Conservation (phyloP, 345 rosid genomes). For the Bruguiera gymnorhiza region DNA sequence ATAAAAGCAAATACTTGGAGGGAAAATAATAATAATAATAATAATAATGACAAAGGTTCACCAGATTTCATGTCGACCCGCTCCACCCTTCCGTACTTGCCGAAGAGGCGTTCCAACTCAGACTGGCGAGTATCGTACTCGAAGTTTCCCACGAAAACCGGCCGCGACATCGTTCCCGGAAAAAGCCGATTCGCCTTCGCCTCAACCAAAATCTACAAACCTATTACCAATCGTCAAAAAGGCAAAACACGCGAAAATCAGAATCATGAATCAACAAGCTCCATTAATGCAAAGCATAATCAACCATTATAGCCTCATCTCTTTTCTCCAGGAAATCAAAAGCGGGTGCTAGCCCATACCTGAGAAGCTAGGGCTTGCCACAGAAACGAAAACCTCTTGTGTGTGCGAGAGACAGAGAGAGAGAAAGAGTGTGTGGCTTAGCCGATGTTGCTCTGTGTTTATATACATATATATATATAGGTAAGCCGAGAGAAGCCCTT, state of each 20-base stretch:
- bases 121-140: constrained; percentile 81
- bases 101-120: constrained; percentile 67
- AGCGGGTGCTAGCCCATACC: background rate
- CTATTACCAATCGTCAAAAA: background rate
- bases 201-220: constrained; percentile 6
- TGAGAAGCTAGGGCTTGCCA: background rate
- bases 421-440: background rate
- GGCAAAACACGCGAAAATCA: background rate
- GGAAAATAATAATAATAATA: background rate
- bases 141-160: constrained; percentile 73
- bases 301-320: background rate
- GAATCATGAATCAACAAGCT: too few species aligned
- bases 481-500: background rate
- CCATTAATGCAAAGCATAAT: background rate
- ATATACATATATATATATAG: too few species aligned
- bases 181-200: background rate
- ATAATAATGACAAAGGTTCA: constrained; percentile 13
- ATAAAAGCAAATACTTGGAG: background rate
- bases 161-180: constrained; percentile 39
- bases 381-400: background rate
- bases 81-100: constrained; percentile 76
- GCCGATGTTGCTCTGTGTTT: too few species aligned
- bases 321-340: too few species aligned
- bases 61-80: constrained; percentile 94
- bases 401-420: background rate